Evolutionary conservation across 495 filamentous ascomycete species (phyloP).

Genomic region (Penicillium verhagenii): DNA sequence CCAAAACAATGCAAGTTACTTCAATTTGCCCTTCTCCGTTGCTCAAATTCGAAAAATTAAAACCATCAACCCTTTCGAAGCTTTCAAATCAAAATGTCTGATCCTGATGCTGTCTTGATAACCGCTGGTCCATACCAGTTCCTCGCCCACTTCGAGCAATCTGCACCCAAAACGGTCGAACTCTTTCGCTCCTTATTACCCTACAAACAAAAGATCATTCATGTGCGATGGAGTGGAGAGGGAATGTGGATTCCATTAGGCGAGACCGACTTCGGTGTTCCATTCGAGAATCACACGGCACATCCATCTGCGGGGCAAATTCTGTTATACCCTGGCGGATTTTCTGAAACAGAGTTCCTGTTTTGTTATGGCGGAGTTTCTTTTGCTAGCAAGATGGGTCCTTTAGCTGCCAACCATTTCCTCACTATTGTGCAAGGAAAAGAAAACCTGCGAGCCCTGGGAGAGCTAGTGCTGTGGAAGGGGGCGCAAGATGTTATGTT

Average conservation of each 20-base stretch:
- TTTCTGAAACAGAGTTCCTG: conserved; percentile 28
- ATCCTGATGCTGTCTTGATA: conserved; percentile 14
- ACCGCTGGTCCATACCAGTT: conserved; percentile 24
- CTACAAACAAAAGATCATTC: conserved; percentile 27
- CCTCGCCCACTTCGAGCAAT: conserved; percentile 19
- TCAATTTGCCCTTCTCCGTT: too few species aligned
- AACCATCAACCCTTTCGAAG: too few species aligned
- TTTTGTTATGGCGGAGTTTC: conserved; percentile 25
- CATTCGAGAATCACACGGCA: conserved; percentile 27
- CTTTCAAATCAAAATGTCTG: not conserved
- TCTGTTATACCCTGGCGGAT: conserved; percentile 25
- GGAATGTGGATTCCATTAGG: conserved; percentile 29
- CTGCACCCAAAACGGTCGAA: conserved; percentile 22
- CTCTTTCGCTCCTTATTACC: conserved; percentile 24
- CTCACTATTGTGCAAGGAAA: conserved; percentile 23
- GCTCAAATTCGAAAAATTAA: too few species aligned
- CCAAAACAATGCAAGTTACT: too few species aligned
- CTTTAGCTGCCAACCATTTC: conserved; percentile 27
- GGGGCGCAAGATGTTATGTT: conserved; percentile 23
- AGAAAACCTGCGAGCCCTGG: conserved; percentile 19
- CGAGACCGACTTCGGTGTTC: conserved; percentile 23
- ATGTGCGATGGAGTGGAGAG: conserved; percentile 30
- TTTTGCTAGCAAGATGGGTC: conserved; percentile 27
- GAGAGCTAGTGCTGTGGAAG: conserved; percentile 21
- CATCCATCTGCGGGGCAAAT: conserved; percentile 25